phyloP scores from a whole-genome alignment of 108 stramenopile genomes.

The Seminavis robusta region DNA sequence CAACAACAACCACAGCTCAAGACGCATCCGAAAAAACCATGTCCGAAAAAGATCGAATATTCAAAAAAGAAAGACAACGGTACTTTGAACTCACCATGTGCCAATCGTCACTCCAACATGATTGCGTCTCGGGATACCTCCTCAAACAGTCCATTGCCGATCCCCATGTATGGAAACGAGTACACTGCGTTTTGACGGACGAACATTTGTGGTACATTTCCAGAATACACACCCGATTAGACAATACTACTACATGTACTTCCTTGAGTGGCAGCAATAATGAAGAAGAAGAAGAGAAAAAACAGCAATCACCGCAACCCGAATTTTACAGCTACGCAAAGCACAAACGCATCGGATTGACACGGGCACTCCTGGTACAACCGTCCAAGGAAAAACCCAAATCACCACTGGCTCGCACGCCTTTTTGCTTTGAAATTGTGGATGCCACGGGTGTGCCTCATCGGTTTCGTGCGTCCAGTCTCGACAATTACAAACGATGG shows the following conservation, averaged over 20 bases:
- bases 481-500: constrained; percentile 26
- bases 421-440: constrained; percentile 37
- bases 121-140: constrained; percentile 35
- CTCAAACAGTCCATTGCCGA: constrained; percentile 34
- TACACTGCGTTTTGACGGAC: constrained; percentile 40
- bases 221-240: constrained; percentile 12
- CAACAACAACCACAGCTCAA: neutral
- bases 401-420: constrained; percentile 29
- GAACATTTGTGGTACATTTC: constrained; percentile 49
- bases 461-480: constrained; percentile 31
- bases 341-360: constrained; percentile 35
- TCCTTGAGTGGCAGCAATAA: too few species aligned
- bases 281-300: neutral
- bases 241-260: too few species aligned
- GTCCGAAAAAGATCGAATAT: neutral
- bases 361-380: constrained; percentile 34
- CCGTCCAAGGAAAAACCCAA: constrained; percentile 13
- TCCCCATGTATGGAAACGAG: constrained; percentile 41
- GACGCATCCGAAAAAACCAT: neutral
- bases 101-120: neutral
- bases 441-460: constrained; percentile 24
- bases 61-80: constrained; percentile 22
- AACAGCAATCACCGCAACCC: neutral
- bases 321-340: neutral
- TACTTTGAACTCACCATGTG: constrained; percentile 12